Evolutionary conservation across 805 yeast genomes (phyloP).

Genomic region (Saturnispora diversa): DNA sequence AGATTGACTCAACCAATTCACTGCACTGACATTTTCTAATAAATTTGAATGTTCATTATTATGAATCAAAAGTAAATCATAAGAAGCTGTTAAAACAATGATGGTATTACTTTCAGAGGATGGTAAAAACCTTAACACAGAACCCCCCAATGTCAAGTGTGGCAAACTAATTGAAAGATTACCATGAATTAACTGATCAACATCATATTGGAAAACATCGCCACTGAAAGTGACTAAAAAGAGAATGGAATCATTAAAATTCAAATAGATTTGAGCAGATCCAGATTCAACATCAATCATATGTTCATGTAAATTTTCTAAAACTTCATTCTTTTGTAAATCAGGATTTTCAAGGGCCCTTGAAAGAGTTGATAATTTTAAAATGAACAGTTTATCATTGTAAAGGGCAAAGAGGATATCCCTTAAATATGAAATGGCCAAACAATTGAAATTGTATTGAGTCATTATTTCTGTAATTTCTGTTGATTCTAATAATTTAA

Average conservation of each 20-base stretch:
- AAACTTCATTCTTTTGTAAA: slow-evolving; percentile 10
- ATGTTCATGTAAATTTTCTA: neutral
- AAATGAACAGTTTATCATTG: slow-evolving; percentile 15
- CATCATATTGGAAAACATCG: slow-evolving; percentile 2
- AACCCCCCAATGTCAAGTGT: neutral
- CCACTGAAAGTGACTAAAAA: slow-evolving; percentile 15
- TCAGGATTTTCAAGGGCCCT: slow-evolving; percentile 14
- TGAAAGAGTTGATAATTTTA: slow-evolving; percentile 17
- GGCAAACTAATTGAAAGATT: slow-evolving; percentile 7
- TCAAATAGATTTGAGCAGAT: slow-evolving; percentile 20
- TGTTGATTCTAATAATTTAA: slow-evolving; percentile 19
- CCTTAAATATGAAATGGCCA: slow-evolving; percentile 19
- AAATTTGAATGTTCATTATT: slow-evolving; percentile 3
- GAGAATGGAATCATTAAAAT: slow-evolving; percentile 18
- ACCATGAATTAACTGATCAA: slow-evolving; percentile 8
- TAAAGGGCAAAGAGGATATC: slow-evolving; percentile 20
- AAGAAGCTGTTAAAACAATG: slow-evolving; percentile 4
- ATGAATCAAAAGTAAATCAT: slow-evolving; percentile 6
- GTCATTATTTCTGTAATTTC: slow-evolving; percentile 4
- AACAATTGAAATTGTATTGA: slow-evolving; percentile 12
- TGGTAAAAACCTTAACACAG: slow-evolving; percentile 10
- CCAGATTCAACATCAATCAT: slow-evolving; percentile 1
- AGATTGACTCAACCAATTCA: slow-evolving; percentile 12
- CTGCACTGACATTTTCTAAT: slow-evolving; percentile 6
- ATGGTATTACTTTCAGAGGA: slow-evolving; percentile 1